Base-by-base conservation (phyloP, 129 eudicot genomes). In the Artemisia argyi region DNA sequence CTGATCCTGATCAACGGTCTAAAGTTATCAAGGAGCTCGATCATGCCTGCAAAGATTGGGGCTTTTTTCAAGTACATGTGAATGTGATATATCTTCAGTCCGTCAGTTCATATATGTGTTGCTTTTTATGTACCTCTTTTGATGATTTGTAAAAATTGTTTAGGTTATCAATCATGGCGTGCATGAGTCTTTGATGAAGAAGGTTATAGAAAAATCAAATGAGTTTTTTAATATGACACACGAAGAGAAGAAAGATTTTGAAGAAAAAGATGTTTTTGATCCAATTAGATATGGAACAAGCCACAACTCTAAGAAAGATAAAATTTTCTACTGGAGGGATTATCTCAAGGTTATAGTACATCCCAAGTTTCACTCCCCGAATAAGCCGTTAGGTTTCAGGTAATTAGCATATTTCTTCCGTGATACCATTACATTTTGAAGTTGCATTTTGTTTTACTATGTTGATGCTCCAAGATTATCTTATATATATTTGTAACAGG, bases 131-230 rank as follows among this genome's bases (percentile, higher is more conserved):
- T 20, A 16, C 19, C 42, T 16, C 53, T 65, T 19, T 56, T 2
- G 57, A 24, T 68, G 20, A 63, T 11, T 32, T 22, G 49, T 19
- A 68, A 26, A 2, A 18, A 15, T 11, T 42, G 71, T 26, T 52
- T 54, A 91, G 97, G 77, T 91, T 74, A 73, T 88, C 19, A 88
- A 88, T 66, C 97, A 91, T 82, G 88, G 91, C 15, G 81, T 91
- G 2, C 80, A 86, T 6, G 89, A 85, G 79, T 62, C 55, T 13
- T 18, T 85, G 42, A 67, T 87, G 87, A 78, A 77, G 22, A 51
- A 51, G 59, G 68, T 80, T 47, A 73, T 88, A 0, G 80, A 80
- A 44, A 81, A 72, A 1, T 51, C 77, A 11, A 13, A 39, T 10
- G 88, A 75, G 3, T 88, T 80, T 67, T 91, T 87, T 70, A 69